A percentile compares a stretch with the other conserved stretches of the same genome.
Evolutionary conservation across 441 rosid species (phyloP).

Genomic region (Lepidium campestre): DNA sequence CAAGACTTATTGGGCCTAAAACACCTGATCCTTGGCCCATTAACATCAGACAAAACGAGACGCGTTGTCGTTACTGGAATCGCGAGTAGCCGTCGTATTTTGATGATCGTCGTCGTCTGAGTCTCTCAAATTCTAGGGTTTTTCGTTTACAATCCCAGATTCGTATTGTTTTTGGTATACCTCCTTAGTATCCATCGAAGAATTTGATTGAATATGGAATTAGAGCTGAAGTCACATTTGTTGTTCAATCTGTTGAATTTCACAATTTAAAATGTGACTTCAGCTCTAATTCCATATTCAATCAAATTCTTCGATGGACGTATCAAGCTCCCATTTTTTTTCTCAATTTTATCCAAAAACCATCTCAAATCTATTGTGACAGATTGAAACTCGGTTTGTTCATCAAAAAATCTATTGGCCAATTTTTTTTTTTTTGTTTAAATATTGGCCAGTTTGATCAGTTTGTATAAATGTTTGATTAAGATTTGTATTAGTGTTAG

Average conservation of each 20-base stretch:
- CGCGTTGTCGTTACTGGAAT: background rate
- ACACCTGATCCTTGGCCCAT: background rate
- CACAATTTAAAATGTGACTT: background rate
- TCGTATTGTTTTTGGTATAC: background rate
- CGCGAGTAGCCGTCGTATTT: background rate
- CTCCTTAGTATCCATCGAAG: background rate
- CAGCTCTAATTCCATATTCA: background rate
- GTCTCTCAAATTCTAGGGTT: background rate
- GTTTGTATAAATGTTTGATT: background rate
- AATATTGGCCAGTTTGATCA: background rate
- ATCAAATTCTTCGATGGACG: background rate
- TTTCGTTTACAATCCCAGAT: background rate
- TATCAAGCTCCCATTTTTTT: background rate
- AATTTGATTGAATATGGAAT: background rate
- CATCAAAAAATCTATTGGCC: background rate
- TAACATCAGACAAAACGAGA: background rate
- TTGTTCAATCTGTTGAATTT: background rate
- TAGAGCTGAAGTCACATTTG: background rate
- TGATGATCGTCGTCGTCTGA: background rate
- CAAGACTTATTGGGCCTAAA: background rate
- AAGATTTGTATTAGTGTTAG: background rate
- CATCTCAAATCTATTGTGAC: background rate
- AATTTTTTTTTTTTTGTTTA: too few species aligned
- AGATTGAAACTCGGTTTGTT: background rate
- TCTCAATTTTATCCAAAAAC: background rate